Evolutionary conservation across 441 rosid species (phyloP).

Genomic region (Arabidopsis lyrata): DNA sequence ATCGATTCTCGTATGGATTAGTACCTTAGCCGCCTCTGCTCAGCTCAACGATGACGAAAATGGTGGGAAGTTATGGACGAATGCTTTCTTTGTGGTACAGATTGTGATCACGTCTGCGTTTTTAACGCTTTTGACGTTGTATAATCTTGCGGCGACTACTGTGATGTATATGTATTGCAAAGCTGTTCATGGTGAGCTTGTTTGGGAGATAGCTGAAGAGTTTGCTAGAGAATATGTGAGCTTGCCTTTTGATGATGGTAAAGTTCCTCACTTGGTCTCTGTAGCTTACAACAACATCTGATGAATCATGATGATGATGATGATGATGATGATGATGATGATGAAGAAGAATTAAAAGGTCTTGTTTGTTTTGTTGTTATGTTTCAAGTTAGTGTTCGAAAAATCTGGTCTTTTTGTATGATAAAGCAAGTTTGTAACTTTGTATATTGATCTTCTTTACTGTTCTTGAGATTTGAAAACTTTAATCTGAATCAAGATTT

Average conservation of each 20-base stretch:
- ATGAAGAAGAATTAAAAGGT: neutral
- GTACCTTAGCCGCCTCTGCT: conserved; percentile 25
- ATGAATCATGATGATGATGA: neutral
- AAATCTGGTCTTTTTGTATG: conserved; percentile 11
- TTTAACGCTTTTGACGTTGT: conserved; percentile 45
- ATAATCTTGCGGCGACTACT: conserved; percentile 53
- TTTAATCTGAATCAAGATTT: neutral
- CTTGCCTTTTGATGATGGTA: conserved; percentile 77
- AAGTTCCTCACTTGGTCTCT: conserved; percentile 74
- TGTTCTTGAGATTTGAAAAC: conserved; percentile 4
- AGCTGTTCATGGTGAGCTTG: conserved; percentile 76
- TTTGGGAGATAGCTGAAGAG: conserved; percentile 76
- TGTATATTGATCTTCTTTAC: conserved; percentile 6
- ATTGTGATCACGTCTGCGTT: conserved; percentile 53
- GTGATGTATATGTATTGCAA: conserved; percentile 77
- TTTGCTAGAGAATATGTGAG: conserved; percentile 72
- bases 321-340: conserved; percentile 11
- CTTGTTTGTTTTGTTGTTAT: conserved; percentile 4
- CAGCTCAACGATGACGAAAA: conserved; percentile 11
- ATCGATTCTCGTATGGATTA: conserved; percentile 46
- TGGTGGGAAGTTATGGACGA: conserved; percentile 47
- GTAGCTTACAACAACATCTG: conserved; percentile 44
- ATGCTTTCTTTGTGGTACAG: conserved; percentile 49
- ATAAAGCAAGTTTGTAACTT: conserved; percentile 24
- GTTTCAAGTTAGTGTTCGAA: conserved; percentile 4